phyloP scores from a whole-genome alignment of 768 basidiomycete species.

The Pisolithus microcarpus region DNA sequence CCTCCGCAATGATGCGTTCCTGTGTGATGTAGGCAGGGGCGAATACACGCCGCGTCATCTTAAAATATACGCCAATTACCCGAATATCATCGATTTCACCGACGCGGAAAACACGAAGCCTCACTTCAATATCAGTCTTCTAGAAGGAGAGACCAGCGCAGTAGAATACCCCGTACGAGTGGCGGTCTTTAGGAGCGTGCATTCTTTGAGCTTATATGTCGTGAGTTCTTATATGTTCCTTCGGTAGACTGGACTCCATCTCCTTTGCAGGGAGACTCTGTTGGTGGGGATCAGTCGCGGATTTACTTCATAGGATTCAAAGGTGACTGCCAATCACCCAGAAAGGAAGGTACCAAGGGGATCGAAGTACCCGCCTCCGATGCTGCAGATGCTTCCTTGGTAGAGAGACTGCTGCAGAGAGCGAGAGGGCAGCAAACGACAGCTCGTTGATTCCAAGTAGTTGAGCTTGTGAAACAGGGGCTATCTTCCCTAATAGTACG shows the following conservation, averaged over 20 bases:
- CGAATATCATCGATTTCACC: conserved; percentile 69
- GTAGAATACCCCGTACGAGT: conserved; percentile 74
- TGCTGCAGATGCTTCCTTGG: conserved; percentile 63
- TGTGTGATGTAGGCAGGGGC: conserved; percentile 53
- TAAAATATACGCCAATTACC: conserved; percentile 65
- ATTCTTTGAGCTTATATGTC: conserved; percentile 70
- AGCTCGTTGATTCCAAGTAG: conserved; percentile 37
- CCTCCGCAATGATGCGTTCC: background rate
- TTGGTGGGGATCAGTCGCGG: conserved; percentile 56
- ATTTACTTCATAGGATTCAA: conserved; percentile 82
- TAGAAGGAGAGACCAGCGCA: conserved; percentile 61
- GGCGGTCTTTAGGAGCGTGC: conserved; percentile 70
- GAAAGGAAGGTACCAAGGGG: conserved; percentile 54
- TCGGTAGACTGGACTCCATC: background rate
- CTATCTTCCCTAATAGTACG: too few species aligned
- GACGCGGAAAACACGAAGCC: conserved; percentile 65
- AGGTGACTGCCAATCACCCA: conserved; percentile 52
- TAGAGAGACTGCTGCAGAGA: conserved; percentile 54
- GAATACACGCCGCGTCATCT: conserved; percentile 70
- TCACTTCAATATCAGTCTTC: conserved; percentile 61
- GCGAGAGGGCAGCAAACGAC: conserved; percentile 56
- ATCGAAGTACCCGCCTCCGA: conserved; percentile 76
- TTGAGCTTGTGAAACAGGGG: background rate
- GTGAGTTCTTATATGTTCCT: conserved; percentile 39
- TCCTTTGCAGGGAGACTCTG: conserved; percentile 50